Evolutionary conservation across 148 eudicot genomes (phyloP).

Genomic region (Rhododendron simsii): DNA sequence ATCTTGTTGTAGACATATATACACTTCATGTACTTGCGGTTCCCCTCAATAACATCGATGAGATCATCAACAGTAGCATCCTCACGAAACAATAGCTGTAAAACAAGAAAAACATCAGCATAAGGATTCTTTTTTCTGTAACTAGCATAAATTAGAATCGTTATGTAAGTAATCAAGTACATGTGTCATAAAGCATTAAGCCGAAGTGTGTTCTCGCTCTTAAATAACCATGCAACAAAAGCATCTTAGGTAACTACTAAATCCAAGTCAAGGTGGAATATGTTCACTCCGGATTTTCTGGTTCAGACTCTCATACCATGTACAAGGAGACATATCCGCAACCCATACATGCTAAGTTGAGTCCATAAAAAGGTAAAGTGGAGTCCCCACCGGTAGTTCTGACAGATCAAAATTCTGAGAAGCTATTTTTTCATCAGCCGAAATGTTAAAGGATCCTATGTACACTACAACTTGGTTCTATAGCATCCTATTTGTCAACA

Average conservation of each 20-base stretch:
- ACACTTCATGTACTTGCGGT: constrained; percentile 97
- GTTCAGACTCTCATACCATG: background rate
- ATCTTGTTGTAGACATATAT: constrained; percentile 98
- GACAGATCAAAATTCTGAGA: background rate
- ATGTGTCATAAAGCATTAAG: background rate
- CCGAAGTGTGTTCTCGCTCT: background rate
- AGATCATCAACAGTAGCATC: constrained; percentile 99
- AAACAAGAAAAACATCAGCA: constrained; percentile 5
- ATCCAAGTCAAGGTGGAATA: background rate
- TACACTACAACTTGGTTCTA: background rate
- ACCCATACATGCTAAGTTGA: background rate
- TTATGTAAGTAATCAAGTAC: background rate
- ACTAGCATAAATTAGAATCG: background rate
- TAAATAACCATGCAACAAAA: background rate
- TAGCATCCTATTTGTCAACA: background rate
- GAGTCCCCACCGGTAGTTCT: background rate
- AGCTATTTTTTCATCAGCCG: background rate
- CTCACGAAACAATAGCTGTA: constrained; percentile 91
- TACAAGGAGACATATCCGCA: background rate
- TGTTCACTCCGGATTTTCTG: background rate
- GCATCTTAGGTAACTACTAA: background rate
- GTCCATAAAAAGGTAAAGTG: background rate
- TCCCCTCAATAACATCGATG: constrained; percentile 98
- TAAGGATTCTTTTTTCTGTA: background rate
- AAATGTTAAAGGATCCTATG: background rate